Base-by-base conservation (phyloP, 2,329 filamentous ascomycete genomes). In the Curvularia lunata region DNA sequence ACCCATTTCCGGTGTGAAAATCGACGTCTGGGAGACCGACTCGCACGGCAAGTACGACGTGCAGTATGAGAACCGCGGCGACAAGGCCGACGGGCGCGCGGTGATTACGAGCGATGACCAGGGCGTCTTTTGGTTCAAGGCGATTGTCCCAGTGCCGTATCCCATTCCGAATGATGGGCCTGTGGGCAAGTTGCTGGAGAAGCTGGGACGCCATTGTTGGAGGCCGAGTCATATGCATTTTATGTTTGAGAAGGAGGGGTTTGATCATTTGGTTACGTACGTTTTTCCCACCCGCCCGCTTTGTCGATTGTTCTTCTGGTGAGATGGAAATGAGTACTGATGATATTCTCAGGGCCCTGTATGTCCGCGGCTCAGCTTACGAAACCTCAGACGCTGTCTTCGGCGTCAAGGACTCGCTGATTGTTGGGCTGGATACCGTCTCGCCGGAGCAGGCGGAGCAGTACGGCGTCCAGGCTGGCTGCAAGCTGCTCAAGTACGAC, bases 21-120 rank as follows among this genome's bases (percentile, higher is more conserved):
- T 94, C 61, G 91, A 95, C 75, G 88, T 95, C 63, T 95, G 91
- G 91, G 91, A 94, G 78, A 92, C 91, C 8, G 91, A 94, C 73
- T 88, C 85, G 57, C 85, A 86, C n/a, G 91, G 91, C 9, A 86
- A 88, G 69, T 95, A 95, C 73, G 91, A 95, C 71, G 90, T 94
- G 59, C 91, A 95, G 77, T 88, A 92, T 73, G 80, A 85, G 0
- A 84, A 85, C 41, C 81, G 87, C 3, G 69, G 67, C 2, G 66
- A 82, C 7, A 83, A 81, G 1, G 89, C 90, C 0, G 89, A 91
- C 78, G 90, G 91, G 47, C 82, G 91, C 41, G 90, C 89, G 55
- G 83, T 94, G 56, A 83, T 92, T 81, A 78, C 78, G 41, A 89
- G 83, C 59, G 91, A 94, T 65, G 80, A 83, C 0, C 80, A 92